phyloP scores from a whole-genome alignment of 2,329 filamentous ascomycete species.

The Talaromyces sp. region DNA sequence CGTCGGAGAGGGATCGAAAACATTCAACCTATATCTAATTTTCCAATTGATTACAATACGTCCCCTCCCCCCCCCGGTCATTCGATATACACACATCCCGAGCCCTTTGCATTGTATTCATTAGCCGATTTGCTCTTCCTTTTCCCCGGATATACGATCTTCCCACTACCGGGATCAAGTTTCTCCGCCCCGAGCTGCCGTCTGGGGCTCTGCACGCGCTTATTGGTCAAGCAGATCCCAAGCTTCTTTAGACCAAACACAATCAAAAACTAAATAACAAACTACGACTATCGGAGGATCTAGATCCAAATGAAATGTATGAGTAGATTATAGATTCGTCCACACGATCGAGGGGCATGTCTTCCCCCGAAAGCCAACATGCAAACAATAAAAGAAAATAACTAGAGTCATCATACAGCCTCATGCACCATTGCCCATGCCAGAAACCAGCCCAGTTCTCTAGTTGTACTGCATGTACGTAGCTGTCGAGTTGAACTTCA shows the following conservation, averaged over 20 bases:
- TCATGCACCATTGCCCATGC: slow-evolving; percentile 31
- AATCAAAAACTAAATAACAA: neutral
- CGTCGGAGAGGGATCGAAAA: too few relatives aligned
- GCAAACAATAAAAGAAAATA: slow-evolving; percentile 22
- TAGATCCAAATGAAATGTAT: neutral
- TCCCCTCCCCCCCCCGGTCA: too few relatives aligned
- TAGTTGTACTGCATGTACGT: slow-evolving; percentile 99
- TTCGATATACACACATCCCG: neutral
- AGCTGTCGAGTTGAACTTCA: slow-evolving; percentile 99
- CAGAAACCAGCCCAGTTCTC: slow-evolving; percentile 26
- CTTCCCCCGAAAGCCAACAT: slow-evolving; percentile 3
- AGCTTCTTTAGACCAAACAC: neutral
- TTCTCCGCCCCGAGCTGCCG: neutral
- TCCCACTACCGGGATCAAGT: neutral
- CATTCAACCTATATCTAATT: too few relatives aligned
- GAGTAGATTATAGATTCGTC: slow-evolving; percentile 26
- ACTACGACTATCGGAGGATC: neutral
- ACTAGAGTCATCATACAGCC: slow-evolving; percentile 40
- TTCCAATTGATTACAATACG: neutral
- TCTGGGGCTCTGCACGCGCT: neutral
- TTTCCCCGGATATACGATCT: slow-evolving; percentile 8
- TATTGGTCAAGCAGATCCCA: neutral
- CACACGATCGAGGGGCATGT: slow-evolving; percentile 13
- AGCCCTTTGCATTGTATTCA: neutral
- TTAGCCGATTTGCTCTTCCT: slow-evolving; percentile 3